phyloP scores from a whole-genome alignment of 495 filamentous ascomycete genomes.

The Hypomontagnella monticulosa region DNA sequence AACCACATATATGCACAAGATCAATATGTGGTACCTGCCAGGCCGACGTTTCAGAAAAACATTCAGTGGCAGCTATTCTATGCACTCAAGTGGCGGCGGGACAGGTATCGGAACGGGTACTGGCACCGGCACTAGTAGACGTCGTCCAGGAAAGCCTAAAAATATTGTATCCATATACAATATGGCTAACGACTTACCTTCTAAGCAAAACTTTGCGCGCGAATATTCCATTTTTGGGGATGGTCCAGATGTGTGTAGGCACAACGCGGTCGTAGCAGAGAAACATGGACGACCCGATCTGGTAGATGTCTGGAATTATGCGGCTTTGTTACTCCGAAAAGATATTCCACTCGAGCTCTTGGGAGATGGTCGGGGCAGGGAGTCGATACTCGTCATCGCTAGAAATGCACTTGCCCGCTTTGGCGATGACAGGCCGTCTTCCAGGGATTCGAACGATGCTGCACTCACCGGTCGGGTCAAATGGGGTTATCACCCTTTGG shows the following conservation, averaged over 20 bases:
- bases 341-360: conserved; percentile 75
- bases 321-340: conserved; percentile 78
- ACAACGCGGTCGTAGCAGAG: conserved; percentile 82
- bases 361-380: conserved; percentile 53
- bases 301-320: conserved; percentile 85
- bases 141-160: conserved; percentile 55
- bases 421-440: conserved; percentile 16
- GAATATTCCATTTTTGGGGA: conserved; percentile 87
- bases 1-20: conserved; percentile 67
- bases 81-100: conserved; percentile 61
- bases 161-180: conserved; percentile 76
- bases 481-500: conserved; percentile 88
- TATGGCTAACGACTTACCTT: conserved; percentile 72
- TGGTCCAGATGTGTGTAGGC: conserved; percentile 77
- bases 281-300: conserved; percentile 77
- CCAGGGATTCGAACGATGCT: conserved; percentile 9
- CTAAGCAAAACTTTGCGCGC: conserved; percentile 76
- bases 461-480: conserved; percentile 71
- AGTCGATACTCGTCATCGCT: conserved; percentile 71
- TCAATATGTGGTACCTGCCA: conserved; percentile 57
- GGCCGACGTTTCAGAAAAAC: conserved; percentile 56
- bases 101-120: conserved; percentile 64
- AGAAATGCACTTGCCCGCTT: conserved; percentile 62
- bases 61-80: conserved; percentile 57
- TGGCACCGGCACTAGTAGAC: conserved; percentile 57